These are phyloP conservation scores for Mimosa pudica DNA, from an alignment of 306 rosid species.

Conservation along the genomic window DNA sequence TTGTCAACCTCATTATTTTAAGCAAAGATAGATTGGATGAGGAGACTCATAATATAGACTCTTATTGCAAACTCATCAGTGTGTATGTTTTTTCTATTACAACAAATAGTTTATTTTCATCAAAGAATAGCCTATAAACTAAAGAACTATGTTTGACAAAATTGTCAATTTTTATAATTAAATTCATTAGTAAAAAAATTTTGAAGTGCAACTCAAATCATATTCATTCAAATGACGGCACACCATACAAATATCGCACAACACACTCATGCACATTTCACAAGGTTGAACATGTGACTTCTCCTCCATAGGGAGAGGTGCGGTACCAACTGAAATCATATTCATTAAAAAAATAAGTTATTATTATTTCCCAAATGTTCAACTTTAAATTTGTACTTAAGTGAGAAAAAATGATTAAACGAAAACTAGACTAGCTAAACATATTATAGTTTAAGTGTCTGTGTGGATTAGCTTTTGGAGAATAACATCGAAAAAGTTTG, in stretches of 20 bases:
- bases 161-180: too few relatives aligned
- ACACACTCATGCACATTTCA: too few relatives aligned
- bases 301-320: too few relatives aligned
- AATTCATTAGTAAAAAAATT: neutral
- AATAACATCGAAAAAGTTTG: too few relatives aligned
- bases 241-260: too few relatives aligned
- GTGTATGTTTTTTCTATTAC: neutral
- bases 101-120: neutral
- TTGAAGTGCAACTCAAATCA: neutral
- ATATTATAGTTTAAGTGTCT: neutral
- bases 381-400: neutral
- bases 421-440: neutral
- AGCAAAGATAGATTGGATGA: neutral
- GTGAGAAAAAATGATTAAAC: neutral
- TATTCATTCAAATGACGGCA: too few relatives aligned
- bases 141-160: neutral
- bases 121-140: neutral
- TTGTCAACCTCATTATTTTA: neutral
- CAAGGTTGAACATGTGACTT: too few relatives aligned
- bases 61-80: neutral
- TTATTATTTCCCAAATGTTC: neutral
- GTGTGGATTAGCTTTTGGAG: too few relatives aligned
- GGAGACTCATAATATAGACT: neutral
- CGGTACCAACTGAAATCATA: neutral
- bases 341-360: neutral